A percentile compares a stretch with the other conserved stretches of the same genome.
Conservation (phyloP, 495 filamentous ascomycete genomes). For the Podospora appendiculata region DNA sequence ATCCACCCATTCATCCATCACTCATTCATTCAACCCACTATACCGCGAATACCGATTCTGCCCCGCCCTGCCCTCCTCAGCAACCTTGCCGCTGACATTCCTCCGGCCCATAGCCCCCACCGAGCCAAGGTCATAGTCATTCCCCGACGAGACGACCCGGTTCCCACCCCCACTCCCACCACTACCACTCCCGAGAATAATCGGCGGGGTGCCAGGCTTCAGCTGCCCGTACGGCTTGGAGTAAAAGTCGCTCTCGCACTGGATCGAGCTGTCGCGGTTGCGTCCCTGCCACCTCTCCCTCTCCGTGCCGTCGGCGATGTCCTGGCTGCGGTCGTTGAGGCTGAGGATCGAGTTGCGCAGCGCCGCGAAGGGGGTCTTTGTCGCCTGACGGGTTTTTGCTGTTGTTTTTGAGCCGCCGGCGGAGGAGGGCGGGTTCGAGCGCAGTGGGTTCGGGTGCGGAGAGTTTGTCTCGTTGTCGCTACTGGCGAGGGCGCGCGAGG, state of each 20-base stretch:
- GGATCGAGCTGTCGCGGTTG: constrained; percentile 34
- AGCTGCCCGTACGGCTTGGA: constrained; percentile 44
- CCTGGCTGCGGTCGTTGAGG: constrained; percentile 32
- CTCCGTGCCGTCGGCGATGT: constrained; percentile 21
- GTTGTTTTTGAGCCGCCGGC: not conserved
- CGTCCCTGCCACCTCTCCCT: constrained; percentile 4
- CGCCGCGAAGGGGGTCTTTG: constrained; percentile 21
- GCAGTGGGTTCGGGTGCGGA: constrained; percentile 38
- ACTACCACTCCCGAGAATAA: constrained; percentile 28
- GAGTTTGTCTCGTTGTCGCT: constrained; percentile 8
- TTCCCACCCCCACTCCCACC: not conserved
- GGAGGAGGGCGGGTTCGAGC: constrained; percentile 28
- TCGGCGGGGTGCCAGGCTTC: constrained; percentile 37
- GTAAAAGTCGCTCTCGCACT: constrained; percentile 47
- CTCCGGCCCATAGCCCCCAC: constrained; percentile 22
- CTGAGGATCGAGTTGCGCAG: constrained; percentile 28
- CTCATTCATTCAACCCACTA: constrained; percentile 17
- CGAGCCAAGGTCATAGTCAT: constrained; percentile 48
- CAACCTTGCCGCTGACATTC: constrained; percentile 77
- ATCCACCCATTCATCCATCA: not conserved
- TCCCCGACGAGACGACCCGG: constrained; percentile 45
- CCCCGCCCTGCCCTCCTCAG: constrained; percentile 65
- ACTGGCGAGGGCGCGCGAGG: too few species aligned
- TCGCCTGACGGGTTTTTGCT: not conserved
- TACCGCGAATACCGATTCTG: constrained; percentile 21